These are phyloP conservation scores for Marasmius oreades DNA, from an alignment of 1,284 basidiomycete genomes.

Conservation along the genomic window DNA sequence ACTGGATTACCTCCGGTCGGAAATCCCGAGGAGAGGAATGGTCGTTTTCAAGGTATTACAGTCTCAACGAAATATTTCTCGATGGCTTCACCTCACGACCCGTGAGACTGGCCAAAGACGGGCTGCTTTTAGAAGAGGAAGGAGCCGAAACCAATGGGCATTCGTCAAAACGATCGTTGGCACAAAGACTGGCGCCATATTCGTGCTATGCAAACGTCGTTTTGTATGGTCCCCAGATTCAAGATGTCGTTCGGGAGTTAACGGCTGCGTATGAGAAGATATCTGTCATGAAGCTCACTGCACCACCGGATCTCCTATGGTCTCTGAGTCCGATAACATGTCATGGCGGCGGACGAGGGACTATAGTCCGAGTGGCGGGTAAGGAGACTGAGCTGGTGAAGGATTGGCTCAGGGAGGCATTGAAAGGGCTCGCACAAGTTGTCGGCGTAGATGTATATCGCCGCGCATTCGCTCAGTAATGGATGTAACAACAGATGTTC, in stretches of 20 bases:
- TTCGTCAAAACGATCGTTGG: slow-evolving; percentile 46
- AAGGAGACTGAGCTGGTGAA: slow-evolving; percentile 69
- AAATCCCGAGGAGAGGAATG: slow-evolving; percentile 81
- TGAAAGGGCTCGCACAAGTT: slow-evolving; percentile 47
- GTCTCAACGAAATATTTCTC: slow-evolving; percentile 80
- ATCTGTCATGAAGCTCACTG: slow-evolving; percentile 54
- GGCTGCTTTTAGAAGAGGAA: slow-evolving; percentile 65
- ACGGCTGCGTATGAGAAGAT: slow-evolving; percentile 48
- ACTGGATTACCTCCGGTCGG: slow-evolving; percentile 89
- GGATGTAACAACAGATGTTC: not conserved
- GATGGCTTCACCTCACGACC: slow-evolving; percentile 31
- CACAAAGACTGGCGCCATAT: slow-evolving; percentile 67
- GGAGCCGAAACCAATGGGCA: slow-evolving; percentile 9
- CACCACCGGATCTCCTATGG: slow-evolving; percentile 70
- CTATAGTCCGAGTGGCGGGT: slow-evolving; percentile 71
- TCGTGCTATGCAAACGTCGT: slow-evolving; percentile 83
- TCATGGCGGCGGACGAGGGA: slow-evolving; percentile 33
- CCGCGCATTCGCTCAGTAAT: slow-evolving; percentile 50
- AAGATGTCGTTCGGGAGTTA: slow-evolving; percentile 43
- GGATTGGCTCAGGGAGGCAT: slow-evolving; percentile 57
- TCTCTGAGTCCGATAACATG: slow-evolving; percentile 58
- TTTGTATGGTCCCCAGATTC: slow-evolving; percentile 62
- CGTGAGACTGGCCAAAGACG: slow-evolving; percentile 67
- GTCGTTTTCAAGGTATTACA: slow-evolving; percentile 84
- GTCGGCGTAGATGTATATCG: slow-evolving; percentile 65